Evolutionary conservation across 768 basidiomycete species (phyloP), one percentile per base, ranked within the genome.

Genomic region (Phallus indusiatus): DNA sequence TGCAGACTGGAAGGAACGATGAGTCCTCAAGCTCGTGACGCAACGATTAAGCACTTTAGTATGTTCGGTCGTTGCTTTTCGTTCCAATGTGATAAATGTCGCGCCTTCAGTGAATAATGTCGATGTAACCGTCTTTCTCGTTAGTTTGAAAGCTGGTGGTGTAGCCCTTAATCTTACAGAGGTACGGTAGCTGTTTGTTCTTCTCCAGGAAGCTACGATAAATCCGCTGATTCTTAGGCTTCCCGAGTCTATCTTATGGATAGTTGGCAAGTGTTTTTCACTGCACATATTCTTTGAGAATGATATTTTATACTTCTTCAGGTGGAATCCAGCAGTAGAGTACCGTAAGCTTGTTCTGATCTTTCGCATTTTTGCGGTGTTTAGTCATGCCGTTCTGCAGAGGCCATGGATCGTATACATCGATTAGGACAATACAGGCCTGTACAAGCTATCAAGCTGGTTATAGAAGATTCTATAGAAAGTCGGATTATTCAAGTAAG

Each of bases 401-500:
- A 93, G 81, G 92, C 91, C 1, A 97, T 95, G 93, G 94, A 95
- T 70, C 89, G 94, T 56, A 96, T 97, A 61, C 94, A 97, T 73
- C 86, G 94, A 61, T 77, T 96, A 47, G 94, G 94, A n/a, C 94
- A 98, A 71, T 86, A 84, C 63, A 81, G 95, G 21, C 94, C 95
- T 8, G 90, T 99, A 50, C 82, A 88, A 65, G 93, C 93, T 16
- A 91, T 92, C 70, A 95, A 98, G 67, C 78, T 98, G 9, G 88
- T 97, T 17, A 81, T 97, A 47, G 94, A 98, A 71, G 94, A 99
- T 69, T 91, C 90, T 61, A 98, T 99, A 62, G 96, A 99, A 70
- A 87, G 86, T 65, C 85, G 93, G 62, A 98, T 99, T 59, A 80
- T 99, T 17, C 91, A 95, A 72, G 83, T 86, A 53, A 53, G 74